These are phyloP conservation scores for Aspergillus sp. DNA, from an alignment of 2,329 filamentous ascomycete genomes.

Conservation along the genomic window DNA sequence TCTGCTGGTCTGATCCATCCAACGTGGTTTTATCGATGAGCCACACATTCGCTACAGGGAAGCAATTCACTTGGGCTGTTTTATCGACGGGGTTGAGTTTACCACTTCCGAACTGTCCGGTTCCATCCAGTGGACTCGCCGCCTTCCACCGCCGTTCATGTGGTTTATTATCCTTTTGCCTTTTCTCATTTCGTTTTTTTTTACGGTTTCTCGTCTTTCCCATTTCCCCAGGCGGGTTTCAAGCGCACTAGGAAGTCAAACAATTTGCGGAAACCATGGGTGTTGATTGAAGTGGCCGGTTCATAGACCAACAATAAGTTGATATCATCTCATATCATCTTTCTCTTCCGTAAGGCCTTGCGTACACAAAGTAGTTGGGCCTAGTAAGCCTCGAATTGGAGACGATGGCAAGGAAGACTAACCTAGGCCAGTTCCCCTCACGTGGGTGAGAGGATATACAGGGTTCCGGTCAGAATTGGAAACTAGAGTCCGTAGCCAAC, in stretches of 20 bases:
- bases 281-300: slow-evolving; percentile 19
- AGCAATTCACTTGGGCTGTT: slow-evolving; percentile 6
- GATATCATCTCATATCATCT: slow-evolving; percentile 1
- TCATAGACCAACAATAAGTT: slow-evolving; percentile 22
- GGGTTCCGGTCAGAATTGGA: too few relatives aligned
- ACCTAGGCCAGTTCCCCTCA: too few relatives aligned
- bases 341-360: neutral
- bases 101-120: neutral
- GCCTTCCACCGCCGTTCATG: neutral
- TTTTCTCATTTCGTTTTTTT: slow-evolving; percentile 4
- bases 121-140: slow-evolving; percentile 14
- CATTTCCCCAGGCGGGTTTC: slow-evolving; percentile 10
- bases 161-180: neutral
- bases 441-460: too few relatives aligned
- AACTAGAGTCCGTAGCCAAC: too few relatives aligned
- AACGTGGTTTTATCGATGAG: neutral
- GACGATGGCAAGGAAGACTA: too few relatives aligned
- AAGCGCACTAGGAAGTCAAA: slow-evolving; percentile 10
- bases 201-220: slow-evolving; percentile 2
- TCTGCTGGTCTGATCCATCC: slow-evolving; percentile 25
- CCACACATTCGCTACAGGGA: neutral
- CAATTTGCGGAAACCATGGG: slow-evolving; percentile 10
- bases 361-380: neutral
- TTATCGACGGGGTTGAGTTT: neutral
- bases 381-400: neutral